Evolutionary conservation across 2,329 filamentous ascomycete species (phyloP).

Genomic region (Didymella glomerata): DNA sequence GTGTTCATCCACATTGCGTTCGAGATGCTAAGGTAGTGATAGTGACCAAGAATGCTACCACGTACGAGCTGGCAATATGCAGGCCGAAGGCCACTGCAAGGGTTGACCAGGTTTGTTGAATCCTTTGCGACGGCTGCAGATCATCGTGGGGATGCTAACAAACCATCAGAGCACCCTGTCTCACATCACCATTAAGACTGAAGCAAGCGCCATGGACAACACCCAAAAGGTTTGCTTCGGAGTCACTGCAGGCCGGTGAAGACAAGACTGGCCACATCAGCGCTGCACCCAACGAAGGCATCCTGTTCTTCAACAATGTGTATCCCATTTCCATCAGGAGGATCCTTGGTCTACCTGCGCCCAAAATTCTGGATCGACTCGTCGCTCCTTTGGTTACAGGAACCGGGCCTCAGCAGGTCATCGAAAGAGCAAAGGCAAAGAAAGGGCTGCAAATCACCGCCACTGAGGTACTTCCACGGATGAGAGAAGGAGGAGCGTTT

Average conservation of each 20-base stretch:
- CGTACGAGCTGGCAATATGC: slow-evolving; percentile 33
- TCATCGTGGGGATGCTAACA: slow-evolving; percentile 35
- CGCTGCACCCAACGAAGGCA: slow-evolving; percentile 77
- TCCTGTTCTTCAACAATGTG: slow-evolving; percentile 91
- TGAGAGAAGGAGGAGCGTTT: slow-evolving; percentile 93
- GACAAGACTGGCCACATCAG: slow-evolving; percentile 82
- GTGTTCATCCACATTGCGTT: slow-evolving; percentile 3
- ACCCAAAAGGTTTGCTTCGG: slow-evolving; percentile 40
- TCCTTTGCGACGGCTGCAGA: slow-evolving; percentile 31
- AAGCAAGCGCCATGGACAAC: slow-evolving; percentile 19
- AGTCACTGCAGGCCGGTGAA: slow-evolving; percentile 59
- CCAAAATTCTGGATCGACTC: slow-evolving; percentile 61
- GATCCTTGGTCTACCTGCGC: slow-evolving; percentile 63
- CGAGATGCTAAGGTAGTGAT: slow-evolving; percentile 26
- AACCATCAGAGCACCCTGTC: slow-evolving; percentile 24
- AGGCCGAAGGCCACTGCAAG: slow-evolving; percentile 29
- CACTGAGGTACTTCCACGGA: slow-evolving; percentile 80
- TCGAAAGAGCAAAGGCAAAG: slow-evolving; percentile 67
- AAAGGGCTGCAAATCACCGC: slow-evolving; percentile 71
- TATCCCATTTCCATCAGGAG: slow-evolving; percentile 81
- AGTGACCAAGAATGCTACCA: slow-evolving; percentile 28
- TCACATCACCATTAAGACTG: slow-evolving; percentile 11
- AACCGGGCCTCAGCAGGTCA: slow-evolving; percentile 64
- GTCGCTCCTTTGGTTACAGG: slow-evolving; percentile 61
- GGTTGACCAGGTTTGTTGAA: slow-evolving; percentile 36